Evolutionary conservation across 1,139 yeast genomes (phyloP), one percentile per base, ranked within the genome.

Genomic region (Geotrichum citri-aurantii): DNA sequence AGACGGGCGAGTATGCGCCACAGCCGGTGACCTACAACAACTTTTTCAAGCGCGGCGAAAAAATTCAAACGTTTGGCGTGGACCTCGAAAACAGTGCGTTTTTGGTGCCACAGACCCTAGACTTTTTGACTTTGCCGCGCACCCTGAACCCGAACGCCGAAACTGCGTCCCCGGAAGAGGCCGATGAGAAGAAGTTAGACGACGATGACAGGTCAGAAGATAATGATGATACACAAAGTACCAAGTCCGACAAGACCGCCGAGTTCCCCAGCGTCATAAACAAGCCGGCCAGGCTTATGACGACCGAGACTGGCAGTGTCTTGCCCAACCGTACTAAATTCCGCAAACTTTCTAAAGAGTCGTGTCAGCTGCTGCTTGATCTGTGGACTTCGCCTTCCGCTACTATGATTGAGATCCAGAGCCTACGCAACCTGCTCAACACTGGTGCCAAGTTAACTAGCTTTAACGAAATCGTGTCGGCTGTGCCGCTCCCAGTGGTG

Each of bases 21-120:
- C 81, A 77, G 54, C 91, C 86, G 3, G 77, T 83, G 3, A 76
- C 84, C 8, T 89, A 87, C 69, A 89, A 86, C 66, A 86, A 86
- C 65, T 88, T 86, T 70, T 83, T 81, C 67, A 81, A 68, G 40
- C 62, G 63, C 8, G 82, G 83, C 61, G 40, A 51, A 12, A 77
- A 81, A 48, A 79, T 79, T 59, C 96, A 89, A 71, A 84, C 88
- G 1, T 91, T 89, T 77, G 97, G 97, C 5, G 89, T 87, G 37
- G 92, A 85, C 62, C 73, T 89, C 52, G 82, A 81, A 54, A 81
- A 82, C 4, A 89, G 87, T 1, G 92, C 93, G 1, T 70, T 83
- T 44, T 71, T 89, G 14, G 76, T 89, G 3, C 85, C 87, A 26
- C 74, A 84, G 3, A 77, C 86, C 27, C 72, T 89, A 55, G 81